Evolutionary conservation across 2,329 filamentous ascomycete genomes (phyloP), one percentile per base, ranked within the genome.

Genomic region (Aspergillus texensis): DNA sequence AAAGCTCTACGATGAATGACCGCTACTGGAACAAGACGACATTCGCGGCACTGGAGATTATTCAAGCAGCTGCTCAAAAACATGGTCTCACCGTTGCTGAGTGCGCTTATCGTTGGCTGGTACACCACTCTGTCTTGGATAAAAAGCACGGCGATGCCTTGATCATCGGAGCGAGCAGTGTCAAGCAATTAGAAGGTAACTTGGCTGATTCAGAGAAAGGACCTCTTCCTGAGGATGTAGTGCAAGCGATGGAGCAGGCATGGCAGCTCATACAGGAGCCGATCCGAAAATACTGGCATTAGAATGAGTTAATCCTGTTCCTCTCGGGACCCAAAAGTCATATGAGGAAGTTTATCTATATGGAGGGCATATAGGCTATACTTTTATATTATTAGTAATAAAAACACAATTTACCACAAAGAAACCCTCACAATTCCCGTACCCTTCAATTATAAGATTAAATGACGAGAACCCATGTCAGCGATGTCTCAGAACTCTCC

Each of bases 41-140:
- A 10, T 82, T 83, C 57, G 73, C 78, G 55, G 81, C 79, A 6
- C 65, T 84, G 48, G 80, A 81, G 53, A 65, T 78, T 24, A 64
- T 83, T 41, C 71, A 77, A 57, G 66, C 74, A 4, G 74, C 72
- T 21, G 72, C 76, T 0, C 71, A 72, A 65, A 79, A 81, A 69
- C 75, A 82, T 65, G 72, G 74, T 1, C 41, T 85, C 30, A 81
- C 79, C 0, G 70, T 79, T 60, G 74, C 77, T 0, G 80, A 84
- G 63, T 75, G 75, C 65, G 81, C 80, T 1, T 65, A 84, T 58
- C 67, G 82, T 32, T 84, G 82, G 82, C 73, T 79, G 48, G 71
- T 71, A 1, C 78, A 84, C 67, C 82, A 84, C 63, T 79, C 75
- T 16, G 46, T 68, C 58, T 58, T 81, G 60, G 70, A 72, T 43